Evolutionary conservation across 1,284 basidiomycete species (phyloP), one percentile per base, ranked within the genome.

Genomic region (Ganoderma lingzhi): DNA sequence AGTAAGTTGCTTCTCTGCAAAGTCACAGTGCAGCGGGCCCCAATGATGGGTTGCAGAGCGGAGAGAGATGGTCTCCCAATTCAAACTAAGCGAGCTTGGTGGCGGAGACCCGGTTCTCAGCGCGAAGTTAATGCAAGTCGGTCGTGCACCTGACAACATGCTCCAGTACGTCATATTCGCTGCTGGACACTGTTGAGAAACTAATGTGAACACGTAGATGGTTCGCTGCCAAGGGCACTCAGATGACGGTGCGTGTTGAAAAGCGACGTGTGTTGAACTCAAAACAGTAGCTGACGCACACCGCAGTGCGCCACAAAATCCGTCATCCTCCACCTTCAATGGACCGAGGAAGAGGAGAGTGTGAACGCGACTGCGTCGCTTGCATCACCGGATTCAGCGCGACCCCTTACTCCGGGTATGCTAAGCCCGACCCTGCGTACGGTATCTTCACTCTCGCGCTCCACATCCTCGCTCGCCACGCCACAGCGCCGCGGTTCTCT

Each of bases 41-140:
- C 39, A 41, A 28, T n/a, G 37, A 39, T 17, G 28, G 48, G 32
- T 23, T 65, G 8, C 65, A 90, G 89, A 89, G 75, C 86, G 87
- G 68, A 84, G 94, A 69, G 94, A 96, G 81, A 96, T 97, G 96
- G 87, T 97, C 19, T 94, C 93, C 15, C 94, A 96, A 78, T 97
- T 95, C 84, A 94, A 91, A 79, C 83, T 97, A 45, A 88, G 90
- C 14, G 94, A 96, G 71, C 82, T 97, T 44, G 92, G 91, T n/a
- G 88, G 83, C 0, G 80, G 85, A 0, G 90, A 95, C 78, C 88
- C 91, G 35, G 83, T 87, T 37, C 77, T 92, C 71, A 89, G 85
- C 72, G 80, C 89, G 3, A 91, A 89, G 75, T 78, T 96, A 70
- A 87, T 87, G 75, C 89, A 93, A 74, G 90, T 96, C 14, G 94